These are phyloP conservation scores for Tritrichomonas foetus DNA, from an alignment of 208 protist genomes.

Conservation along the genomic window DNA sequence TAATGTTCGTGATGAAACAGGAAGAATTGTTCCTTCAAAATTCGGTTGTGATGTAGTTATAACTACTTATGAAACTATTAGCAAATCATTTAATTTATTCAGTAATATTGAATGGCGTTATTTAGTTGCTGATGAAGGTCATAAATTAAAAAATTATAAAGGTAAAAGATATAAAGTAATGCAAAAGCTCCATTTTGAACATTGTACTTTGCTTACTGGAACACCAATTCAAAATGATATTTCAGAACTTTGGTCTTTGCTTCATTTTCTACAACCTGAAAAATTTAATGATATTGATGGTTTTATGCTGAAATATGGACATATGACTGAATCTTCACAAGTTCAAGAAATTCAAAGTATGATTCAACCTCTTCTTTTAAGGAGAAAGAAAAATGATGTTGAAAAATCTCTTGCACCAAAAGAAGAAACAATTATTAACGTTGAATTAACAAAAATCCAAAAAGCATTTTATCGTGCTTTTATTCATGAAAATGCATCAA, in stretches of 20 bases:
- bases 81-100: neutral
- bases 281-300: conserved; percentile 63
- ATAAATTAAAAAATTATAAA: conserved; percentile 76
- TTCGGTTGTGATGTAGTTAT: conserved; percentile 69
- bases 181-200: conserved; percentile 15
- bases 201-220: conserved; percentile 56
- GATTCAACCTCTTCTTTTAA: conserved; percentile 63
- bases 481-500: neutral
- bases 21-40: neutral
- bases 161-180: conserved; percentile 54
- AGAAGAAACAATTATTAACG: conserved; percentile 66
- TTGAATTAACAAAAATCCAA: conserved; percentile 65
- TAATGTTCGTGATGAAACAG: neutral
- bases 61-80: conserved; percentile 71
- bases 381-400: conserved; percentile 83
- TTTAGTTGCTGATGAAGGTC: conserved; percentile 97
- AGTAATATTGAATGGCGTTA: conserved; percentile 72
- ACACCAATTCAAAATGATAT: conserved; percentile 63
- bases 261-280: conserved; percentile 71
- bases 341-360: conserved; percentile 53
- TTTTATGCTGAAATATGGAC: conserved; percentile 51
- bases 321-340: conserved; percentile 42
- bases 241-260: conserved; percentile 68
- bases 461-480: conserved; percentile 70
- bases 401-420: conserved; percentile 82